Evolutionary conservation across 345 rosid species (phyloP).

Genomic region (Psidium friedrichsthalianum): DNA sequence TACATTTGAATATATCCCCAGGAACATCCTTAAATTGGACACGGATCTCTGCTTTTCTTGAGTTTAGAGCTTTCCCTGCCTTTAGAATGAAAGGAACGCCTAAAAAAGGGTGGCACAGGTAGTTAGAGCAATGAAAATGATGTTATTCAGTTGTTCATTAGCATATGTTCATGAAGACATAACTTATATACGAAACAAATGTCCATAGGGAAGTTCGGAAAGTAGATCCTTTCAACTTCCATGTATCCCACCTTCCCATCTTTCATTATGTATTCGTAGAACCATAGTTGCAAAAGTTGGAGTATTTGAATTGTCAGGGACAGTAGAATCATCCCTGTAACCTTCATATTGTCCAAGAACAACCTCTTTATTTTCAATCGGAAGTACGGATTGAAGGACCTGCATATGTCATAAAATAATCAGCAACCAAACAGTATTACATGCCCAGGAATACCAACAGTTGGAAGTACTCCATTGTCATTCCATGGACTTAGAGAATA

Average conservation of each 20-base stretch:
- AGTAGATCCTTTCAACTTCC: background rate
- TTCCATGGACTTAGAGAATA: background rate
- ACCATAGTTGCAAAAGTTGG: slow-evolving; percentile 87
- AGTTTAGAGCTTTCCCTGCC: slow-evolving; percentile 96
- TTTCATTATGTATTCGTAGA: slow-evolving; percentile 82
- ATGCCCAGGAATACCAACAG: background rate
- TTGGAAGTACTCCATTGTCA: background rate
- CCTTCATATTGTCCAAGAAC: slow-evolving; percentile 96
- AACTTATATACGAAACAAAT: background rate
- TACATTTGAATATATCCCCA: slow-evolving; percentile 92
- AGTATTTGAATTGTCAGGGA: slow-evolving; percentile 84
- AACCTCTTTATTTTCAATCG: slow-evolving; percentile 86
- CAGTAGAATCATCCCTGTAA: slow-evolving; percentile 89
- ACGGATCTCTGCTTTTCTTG: slow-evolving; percentile 98
- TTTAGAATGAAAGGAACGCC: slow-evolving; percentile 94
- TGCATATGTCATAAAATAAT: slow-evolving; percentile 11
- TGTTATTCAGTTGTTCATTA: background rate
- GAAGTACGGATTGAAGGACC: slow-evolving; percentile 94
- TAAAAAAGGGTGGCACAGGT: slow-evolving; percentile 12
- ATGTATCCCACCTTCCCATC: slow-evolving; percentile 85
- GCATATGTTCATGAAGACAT: background rate
- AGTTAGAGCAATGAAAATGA: background rate
- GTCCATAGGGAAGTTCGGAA: background rate
- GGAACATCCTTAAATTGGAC: slow-evolving; percentile 98
- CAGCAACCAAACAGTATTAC: background rate